phyloP scores from a whole-genome alignment of 2,329 filamentous ascomycete species.

The Calonectria montana region DNA sequence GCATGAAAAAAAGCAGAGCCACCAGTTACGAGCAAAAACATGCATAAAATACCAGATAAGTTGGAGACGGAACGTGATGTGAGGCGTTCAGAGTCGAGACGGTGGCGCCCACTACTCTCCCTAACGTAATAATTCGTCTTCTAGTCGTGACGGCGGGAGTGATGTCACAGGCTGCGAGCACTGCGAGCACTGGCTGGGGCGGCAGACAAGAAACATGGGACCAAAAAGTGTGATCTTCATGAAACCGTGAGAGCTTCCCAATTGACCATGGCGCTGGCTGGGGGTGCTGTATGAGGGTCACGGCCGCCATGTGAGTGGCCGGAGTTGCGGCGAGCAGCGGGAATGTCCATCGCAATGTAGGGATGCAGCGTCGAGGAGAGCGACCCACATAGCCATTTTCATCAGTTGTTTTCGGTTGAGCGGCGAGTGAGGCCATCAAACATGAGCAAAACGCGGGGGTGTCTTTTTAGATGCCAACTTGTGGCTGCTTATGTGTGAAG shows the following conservation, averaged over 20 bases:
- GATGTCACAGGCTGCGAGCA: no score
- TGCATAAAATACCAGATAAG: background rate
- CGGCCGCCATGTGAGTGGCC: background rate
- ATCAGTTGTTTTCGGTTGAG: background rate
- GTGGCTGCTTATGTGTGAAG: background rate
- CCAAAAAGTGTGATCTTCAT: background rate
- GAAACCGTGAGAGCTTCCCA: conserved; percentile 7
- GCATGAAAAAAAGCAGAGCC: background rate
- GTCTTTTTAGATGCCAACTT: background rate
- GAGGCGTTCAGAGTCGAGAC: background rate
- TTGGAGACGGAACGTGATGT: no score
- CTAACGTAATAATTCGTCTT: background rate
- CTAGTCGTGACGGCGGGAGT: background rate
- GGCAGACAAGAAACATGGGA: background rate
- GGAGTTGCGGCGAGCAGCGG: background rate
- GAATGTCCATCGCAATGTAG: conserved; percentile 3
- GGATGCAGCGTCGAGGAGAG: background rate
- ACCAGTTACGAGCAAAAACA: background rate
- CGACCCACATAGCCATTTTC: background rate
- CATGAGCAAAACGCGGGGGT: background rate
- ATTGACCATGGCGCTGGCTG: background rate
- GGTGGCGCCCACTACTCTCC: background rate
- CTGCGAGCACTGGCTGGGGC: background rate
- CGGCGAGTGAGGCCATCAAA: background rate
- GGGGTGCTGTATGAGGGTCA: background rate